Percentiles rank a stretch among this genome's conserved stretches.
These are phyloP conservation scores for Phytophthora tubulina DNA, from an alignment of 352 stramenopile genomes.

Conservation along the genomic window DNA sequence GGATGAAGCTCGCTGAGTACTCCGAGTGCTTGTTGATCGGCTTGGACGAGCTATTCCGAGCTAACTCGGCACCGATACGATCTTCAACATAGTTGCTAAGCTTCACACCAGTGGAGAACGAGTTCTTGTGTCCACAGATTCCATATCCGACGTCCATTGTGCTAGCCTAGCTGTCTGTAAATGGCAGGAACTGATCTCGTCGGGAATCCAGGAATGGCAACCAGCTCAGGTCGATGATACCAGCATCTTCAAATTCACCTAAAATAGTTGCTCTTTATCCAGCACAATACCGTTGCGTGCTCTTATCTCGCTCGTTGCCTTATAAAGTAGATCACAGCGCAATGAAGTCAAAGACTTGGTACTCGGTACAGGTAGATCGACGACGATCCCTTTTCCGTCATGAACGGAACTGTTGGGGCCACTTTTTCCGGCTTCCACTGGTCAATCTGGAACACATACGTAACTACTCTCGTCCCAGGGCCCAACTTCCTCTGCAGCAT, in stretches of 20 bases:
- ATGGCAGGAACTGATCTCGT: neutral
- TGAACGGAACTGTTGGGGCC: conserved; percentile 63
- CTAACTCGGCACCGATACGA: conserved; percentile 66
- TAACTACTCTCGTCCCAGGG: conserved; percentile 59
- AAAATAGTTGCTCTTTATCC: conserved; percentile 37
- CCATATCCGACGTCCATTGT: conserved; percentile 68
- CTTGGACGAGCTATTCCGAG: conserved; percentile 43
- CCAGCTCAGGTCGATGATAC: conserved; percentile 1
- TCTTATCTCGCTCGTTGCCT: conserved; percentile 12
- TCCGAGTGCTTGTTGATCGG: conserved; percentile 61
- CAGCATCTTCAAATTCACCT: neutral
- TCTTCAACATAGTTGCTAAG: conserved; percentile 89
- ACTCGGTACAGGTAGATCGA: conserved; percentile 61
- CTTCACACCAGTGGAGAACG: conserved; percentile 77
- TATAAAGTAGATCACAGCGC: conserved; percentile 7
- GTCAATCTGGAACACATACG: conserved; percentile 75
- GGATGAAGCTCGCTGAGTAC: conserved; percentile 61
- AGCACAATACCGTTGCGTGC: conserved; percentile 7
- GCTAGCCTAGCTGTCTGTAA: conserved; percentile 7
- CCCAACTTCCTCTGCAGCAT: conserved; percentile 49
- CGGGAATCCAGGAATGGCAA: conserved; percentile 11
- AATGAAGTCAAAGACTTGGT: conserved; percentile 5
- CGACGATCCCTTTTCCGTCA: conserved; percentile 61
- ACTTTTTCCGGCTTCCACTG: conserved; percentile 59
- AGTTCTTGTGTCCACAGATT: conserved; percentile 88